Evolutionary conservation across 176 grass and related monocot species (phyloP).

Genomic region (Bothriochloa decipiens): DNA sequence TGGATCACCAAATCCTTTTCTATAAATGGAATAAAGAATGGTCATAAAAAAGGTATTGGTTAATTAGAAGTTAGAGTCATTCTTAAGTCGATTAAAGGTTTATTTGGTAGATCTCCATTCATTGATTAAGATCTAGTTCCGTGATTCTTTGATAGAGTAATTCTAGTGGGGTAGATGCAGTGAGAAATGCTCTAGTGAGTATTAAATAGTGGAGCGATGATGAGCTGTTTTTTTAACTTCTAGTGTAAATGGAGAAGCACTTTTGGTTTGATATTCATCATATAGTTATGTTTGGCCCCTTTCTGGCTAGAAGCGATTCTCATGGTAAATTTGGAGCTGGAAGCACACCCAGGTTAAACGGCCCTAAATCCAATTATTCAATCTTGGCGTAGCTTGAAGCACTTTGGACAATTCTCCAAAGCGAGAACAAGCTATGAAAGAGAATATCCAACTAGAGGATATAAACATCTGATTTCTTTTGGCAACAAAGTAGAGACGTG

Average conservation of each 20-base stretch:
- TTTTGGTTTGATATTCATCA: background rate
- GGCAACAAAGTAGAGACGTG: background rate
- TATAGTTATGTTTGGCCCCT: background rate
- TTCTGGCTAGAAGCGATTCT: background rate
- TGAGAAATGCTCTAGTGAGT: background rate
- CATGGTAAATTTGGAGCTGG: background rate
- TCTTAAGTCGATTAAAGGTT: background rate
- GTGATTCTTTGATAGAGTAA: background rate
- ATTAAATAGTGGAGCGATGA: background rate
- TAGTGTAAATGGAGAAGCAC: background rate
- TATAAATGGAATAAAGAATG: conserved; percentile 16
- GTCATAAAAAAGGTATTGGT: background rate
- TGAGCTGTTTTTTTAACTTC: background rate
- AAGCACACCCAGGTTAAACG: background rate
- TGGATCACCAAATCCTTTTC: background rate
- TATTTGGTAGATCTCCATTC: background rate
- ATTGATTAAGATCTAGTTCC: background rate
- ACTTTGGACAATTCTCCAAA: background rate
- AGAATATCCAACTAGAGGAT: background rate
- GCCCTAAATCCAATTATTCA: background rate
- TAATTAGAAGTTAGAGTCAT: background rate
- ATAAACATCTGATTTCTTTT: background rate
- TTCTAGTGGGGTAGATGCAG: background rate
- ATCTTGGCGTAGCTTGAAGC: background rate
- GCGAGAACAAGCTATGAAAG: background rate